Evolutionary conservation across 768 basidiomycete species (phyloP).

Genomic region (Suillus variegatus): DNA sequence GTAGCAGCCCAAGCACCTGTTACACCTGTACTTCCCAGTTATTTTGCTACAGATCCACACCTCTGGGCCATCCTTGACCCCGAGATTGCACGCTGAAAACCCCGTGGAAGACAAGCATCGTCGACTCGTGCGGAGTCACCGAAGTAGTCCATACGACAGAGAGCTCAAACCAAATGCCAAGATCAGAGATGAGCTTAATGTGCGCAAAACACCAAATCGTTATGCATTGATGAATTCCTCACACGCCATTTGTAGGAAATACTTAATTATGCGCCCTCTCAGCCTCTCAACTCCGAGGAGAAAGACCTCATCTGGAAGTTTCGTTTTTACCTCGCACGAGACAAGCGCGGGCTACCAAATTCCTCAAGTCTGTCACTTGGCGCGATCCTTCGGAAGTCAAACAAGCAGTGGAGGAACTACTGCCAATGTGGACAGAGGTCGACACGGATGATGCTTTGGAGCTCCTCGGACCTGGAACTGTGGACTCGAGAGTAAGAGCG

Average conservation of each 20-base stretch:
- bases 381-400: constrained; percentile 94
- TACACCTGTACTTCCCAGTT: constrained; percentile 42
- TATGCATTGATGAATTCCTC: not conserved
- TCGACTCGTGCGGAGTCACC: constrained; percentile 88
- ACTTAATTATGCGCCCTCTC: constrained; percentile 88
- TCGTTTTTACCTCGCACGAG: constrained; percentile 92
- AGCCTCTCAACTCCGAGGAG: constrained; percentile 83
- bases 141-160: constrained; percentile 91
- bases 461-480: constrained; percentile 84
- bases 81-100: constrained; percentile 87
- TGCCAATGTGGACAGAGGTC: constrained; percentile 97
- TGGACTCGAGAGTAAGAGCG: constrained; percentile 89
- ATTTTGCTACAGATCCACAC: constrained; percentile 63
- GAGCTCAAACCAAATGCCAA: constrained; percentile 97
- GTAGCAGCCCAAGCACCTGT: constrained; percentile 43
- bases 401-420: constrained; percentile 93
- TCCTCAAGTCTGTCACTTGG: constrained; percentile 98
- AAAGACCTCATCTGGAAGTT: constrained; percentile 99
- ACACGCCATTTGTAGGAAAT: constrained; percentile 59
- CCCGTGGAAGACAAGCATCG: constrained; percentile 98
- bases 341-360: constrained; percentile 97
- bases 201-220: constrained; percentile 37
- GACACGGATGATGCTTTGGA: constrained; percentile 97
- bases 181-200: constrained; percentile 89
- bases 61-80: constrained; percentile 92